Percentiles rank a stretch among this genome's conserved stretches.
These are phyloP conservation scores for Globisporangium okanoganense DNA, from an alignment of 352 stramenopile genomes.

Conservation along the genomic window DNA sequence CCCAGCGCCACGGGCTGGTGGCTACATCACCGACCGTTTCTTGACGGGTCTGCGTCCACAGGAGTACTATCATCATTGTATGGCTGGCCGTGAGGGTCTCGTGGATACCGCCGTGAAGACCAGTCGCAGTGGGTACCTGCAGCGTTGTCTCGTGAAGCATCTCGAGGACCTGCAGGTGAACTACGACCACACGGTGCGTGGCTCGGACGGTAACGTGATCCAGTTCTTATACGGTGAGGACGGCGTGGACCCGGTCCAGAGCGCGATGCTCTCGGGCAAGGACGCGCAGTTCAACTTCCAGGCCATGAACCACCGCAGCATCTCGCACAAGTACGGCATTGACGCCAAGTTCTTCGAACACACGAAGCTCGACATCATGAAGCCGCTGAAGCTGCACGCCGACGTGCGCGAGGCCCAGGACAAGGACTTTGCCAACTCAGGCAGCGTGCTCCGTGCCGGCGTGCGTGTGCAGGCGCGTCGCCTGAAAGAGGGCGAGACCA, in stretches of 20 bases:
- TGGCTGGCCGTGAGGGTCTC: conserved; percentile 98
- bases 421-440: conserved; percentile 32
- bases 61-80: conserved; percentile 99
- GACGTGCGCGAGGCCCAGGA: conserved; percentile 54
- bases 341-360: conserved; percentile 86
- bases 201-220: conserved; percentile 96
- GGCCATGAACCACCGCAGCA: conserved; percentile 94
- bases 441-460: conserved; percentile 44
- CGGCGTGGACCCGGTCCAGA: conserved; percentile 96
- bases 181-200: conserved; percentile 99
- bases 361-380: conserved; percentile 88
- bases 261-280: conserved; percentile 93
- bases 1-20: conserved; percentile 95
- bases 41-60: conserved; percentile 95
- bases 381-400: conserved; percentile 75
- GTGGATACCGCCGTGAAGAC: conserved; percentile 99
- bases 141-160: conserved; percentile 99
- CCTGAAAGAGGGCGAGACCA: conserved; percentile 70
- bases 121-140: conserved; percentile 98
- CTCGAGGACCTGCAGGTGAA: conserved; percentile 96
- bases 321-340: conserved; percentile 93
- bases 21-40: conserved; percentile 99
- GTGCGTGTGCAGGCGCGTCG: conserved; percentile 64
- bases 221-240: conserved; percentile 99
- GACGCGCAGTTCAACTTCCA: conserved; percentile 93